phyloP scores from a whole-genome alignment of 2,329 filamentous ascomycete genomes.

The Sclerotiophoma versabilis region DNA sequence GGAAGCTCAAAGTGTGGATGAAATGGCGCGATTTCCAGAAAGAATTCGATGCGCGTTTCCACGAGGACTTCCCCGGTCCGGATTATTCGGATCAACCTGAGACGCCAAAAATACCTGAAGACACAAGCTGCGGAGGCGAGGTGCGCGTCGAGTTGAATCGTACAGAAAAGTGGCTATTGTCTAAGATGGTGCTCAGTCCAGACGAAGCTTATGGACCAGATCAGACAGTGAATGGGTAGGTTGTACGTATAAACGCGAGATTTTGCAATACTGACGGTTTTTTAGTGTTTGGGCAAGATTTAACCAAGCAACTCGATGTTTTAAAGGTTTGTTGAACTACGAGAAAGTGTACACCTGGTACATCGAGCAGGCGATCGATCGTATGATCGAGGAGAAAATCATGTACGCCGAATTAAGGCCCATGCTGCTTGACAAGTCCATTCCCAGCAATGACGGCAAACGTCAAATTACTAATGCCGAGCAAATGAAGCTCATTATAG shows the following conservation, averaged over 20 bases:
- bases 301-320: slow-evolving; percentile 72
- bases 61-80: not conserved
- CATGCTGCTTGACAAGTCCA: slow-evolving; percentile 72
- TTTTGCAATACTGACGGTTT: not conserved
- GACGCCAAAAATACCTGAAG: too few species aligned
- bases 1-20: slow-evolving; percentile 50
- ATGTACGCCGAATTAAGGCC: slow-evolving; percentile 76
- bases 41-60: slow-evolving; percentile 40
- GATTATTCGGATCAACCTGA: too few species aligned
- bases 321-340: slow-evolving; percentile 76
- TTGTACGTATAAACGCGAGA: slow-evolving; percentile 7
- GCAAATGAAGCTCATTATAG: slow-evolving; percentile 60
- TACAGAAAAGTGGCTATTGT: slow-evolving; percentile 62
- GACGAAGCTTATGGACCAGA: slow-evolving; percentile 63
- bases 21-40: slow-evolving; percentile 54
- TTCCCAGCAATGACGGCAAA: slow-evolving; percentile 65
- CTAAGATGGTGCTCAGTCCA: slow-evolving; percentile 69
- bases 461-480: slow-evolving; percentile 61
- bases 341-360: slow-evolving; percentile 68
- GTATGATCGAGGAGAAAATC: slow-evolving; percentile 70
- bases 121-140: too few species aligned
- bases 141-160: slow-evolving; percentile 22
- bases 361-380: slow-evolving; percentile 64
- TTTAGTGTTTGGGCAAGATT: slow-evolving; percentile 65
- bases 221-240: slow-evolving; percentile 63